Conservation (phyloP, 345 rosid genomes). For the Aethionema arabicum region DNA sequence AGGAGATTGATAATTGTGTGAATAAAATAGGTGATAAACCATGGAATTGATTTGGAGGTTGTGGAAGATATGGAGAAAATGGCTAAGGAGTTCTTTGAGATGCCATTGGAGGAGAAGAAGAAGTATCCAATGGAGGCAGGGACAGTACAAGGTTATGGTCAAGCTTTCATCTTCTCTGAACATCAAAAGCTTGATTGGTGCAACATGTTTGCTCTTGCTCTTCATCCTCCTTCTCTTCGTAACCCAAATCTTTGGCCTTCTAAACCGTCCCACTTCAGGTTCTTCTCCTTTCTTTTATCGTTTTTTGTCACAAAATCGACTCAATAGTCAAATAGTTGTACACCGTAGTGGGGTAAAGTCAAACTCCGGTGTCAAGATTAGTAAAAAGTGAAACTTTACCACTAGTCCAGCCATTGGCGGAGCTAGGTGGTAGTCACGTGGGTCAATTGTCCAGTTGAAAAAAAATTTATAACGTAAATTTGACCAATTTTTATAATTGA, state of each 20-base stretch:
- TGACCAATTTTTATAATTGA: no score
- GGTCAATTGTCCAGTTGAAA: no score
- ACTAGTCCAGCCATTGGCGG: no score
- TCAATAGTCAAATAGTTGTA: no score
- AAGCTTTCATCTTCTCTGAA: constrained; percentile 92
- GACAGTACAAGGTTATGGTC: constrained; percentile 92
- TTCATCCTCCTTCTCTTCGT: constrained; percentile 68
- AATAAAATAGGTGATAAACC: constrained; percentile 62
- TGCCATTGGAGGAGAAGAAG: constrained; percentile 80
- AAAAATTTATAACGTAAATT: no score
- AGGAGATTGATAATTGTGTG: background rate
- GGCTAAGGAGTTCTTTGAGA: constrained; percentile 69
- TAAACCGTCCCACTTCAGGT: constrained; percentile 75
- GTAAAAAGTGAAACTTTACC: no score
- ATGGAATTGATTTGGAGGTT: constrained; percentile 61
- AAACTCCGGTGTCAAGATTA: no score
- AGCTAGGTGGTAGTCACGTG: no score
- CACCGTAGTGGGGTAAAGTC: no score
- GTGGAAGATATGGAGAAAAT: constrained; percentile 67
- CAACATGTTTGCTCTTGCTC: constrained; percentile 94
- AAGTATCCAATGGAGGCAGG: constrained; percentile 90
- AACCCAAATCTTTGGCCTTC: constrained; percentile 83
- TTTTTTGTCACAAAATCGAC: no score
- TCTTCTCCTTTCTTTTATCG: background rate
- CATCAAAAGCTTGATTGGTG: constrained; percentile 98